A percentile compares a stretch with the other conserved stretches of the same genome.
Evolutionary conservation across 805 yeast genomes (phyloP).

Genomic region (Kodamaea neixiangensis): DNA sequence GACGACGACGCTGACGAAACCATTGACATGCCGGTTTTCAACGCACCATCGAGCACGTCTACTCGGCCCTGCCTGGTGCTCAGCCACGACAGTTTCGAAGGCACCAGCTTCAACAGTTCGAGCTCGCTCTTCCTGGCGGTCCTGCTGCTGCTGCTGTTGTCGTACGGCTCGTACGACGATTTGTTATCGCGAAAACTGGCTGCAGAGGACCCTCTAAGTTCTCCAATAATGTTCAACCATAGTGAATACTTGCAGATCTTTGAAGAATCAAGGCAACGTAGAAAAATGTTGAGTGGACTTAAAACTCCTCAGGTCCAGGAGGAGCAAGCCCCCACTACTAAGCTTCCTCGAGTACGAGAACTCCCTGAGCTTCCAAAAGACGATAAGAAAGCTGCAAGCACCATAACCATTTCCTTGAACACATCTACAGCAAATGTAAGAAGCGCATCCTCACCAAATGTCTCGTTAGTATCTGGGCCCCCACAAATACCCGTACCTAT

Average conservation of each 20-base stretch:
- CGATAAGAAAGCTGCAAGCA: background rate
- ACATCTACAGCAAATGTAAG: no score
- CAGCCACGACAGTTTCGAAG: constrained; percentile 29
- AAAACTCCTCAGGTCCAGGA: constrained; percentile 11
- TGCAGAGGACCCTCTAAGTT: constrained; percentile 9
- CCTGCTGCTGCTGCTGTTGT: constrained; percentile 12
- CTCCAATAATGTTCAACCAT: constrained; percentile 27
- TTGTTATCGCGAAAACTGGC: constrained; percentile 9
- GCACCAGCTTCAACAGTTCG: constrained; percentile 3
- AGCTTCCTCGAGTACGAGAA: background rate
- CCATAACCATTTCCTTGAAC: no score
- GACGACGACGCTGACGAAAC: constrained; percentile 34
- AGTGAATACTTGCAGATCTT: constrained; percentile 25
- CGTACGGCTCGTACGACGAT: constrained; percentile 12
- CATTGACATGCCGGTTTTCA: constrained; percentile 3
- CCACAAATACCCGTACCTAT: background rate
- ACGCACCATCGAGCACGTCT: constrained; percentile 28
- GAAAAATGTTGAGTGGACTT: constrained; percentile 22
- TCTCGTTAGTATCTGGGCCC: background rate
- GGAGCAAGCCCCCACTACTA: background rate
- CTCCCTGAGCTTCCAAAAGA: background rate
- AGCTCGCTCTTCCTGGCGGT: constrained; percentile 8
- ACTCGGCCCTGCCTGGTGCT: constrained; percentile 49
- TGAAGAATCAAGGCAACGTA: constrained; percentile 27
- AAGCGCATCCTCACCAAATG: constrained; percentile 9